Conservation (phyloP, 148 eudicot genomes). For the Chenopodium formosanum region DNA sequence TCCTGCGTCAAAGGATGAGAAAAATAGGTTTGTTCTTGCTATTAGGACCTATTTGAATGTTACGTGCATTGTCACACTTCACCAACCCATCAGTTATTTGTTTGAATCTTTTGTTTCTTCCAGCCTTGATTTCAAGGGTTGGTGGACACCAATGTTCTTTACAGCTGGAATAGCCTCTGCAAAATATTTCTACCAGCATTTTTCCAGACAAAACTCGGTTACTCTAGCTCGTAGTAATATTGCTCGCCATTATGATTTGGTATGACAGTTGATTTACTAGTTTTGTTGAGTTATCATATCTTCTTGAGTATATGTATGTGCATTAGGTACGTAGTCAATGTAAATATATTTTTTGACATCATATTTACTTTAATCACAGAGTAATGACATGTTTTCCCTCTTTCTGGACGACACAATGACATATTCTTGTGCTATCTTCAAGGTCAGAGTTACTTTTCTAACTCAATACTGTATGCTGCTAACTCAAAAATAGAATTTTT, state of each 20-base stretch:
- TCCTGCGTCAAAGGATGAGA: constrained; percentile 37
- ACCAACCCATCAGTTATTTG: no score
- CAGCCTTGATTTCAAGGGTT: constrained; percentile 49
- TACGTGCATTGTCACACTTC: no score
- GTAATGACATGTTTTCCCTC: constrained; percentile 82
- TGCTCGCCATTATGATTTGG: constrained; percentile 92
- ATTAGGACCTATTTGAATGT: neutral
- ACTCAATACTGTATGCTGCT: neutral
- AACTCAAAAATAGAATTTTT: neutral
- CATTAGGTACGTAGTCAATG: no score
- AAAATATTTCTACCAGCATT: constrained; percentile 70
- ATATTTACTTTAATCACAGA: constrained; percentile 41
- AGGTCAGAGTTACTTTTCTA: constrained; percentile 44
- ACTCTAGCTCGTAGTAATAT: constrained; percentile 88
- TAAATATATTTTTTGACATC: neutral
- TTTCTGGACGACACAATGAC: constrained; percentile 96
- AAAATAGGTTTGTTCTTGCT: constrained; percentile 40
- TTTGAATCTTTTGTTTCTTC: neutral
- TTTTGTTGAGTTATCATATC: no score
- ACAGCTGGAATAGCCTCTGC: constrained; percentile 84
- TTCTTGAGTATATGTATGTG: no score
- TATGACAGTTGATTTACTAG: constrained; percentile 23
- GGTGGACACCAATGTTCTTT: constrained; percentile 91
- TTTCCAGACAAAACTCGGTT: constrained; percentile 65
- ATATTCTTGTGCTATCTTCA: constrained; percentile 83